Conservation (phyloP, 116 monocot genomes). For the Posidonia oceanica region DNA sequence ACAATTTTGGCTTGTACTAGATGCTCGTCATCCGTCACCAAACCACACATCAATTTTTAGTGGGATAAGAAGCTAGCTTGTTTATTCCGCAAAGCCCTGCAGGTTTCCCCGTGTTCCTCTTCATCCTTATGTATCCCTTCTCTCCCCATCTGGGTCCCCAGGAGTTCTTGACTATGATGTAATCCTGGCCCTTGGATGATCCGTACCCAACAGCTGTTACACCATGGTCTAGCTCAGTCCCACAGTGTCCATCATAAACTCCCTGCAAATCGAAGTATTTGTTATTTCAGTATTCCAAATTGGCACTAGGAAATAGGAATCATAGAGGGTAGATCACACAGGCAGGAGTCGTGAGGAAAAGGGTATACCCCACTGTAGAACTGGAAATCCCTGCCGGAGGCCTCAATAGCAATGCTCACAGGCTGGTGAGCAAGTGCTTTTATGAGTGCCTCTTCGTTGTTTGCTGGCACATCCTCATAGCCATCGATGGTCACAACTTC, state of each 20-base stretch:
- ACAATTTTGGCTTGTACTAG: no score
- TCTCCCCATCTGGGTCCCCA: slow-evolving; percentile 74
- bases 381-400: slow-evolving; percentile 85
- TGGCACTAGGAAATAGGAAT: no score
- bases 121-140: slow-evolving; percentile 65
- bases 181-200: slow-evolving; percentile 42
- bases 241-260: slow-evolving; percentile 63
- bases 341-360: background rate
- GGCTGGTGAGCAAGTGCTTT: slow-evolving; percentile 81
- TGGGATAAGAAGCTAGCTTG: slow-evolving; percentile 79
- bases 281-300: no score
- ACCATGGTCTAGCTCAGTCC: slow-evolving; percentile 64
- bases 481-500: slow-evolving; percentile 59
- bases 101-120: slow-evolving; percentile 48
- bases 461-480: slow-evolving; percentile 64
- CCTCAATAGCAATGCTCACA: slow-evolving; percentile 81
- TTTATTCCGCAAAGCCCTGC: slow-evolving; percentile 67
- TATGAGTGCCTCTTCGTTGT: slow-evolving; percentile 50
- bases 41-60: slow-evolving; percentile 15
- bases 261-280: slow-evolving; percentile 21
- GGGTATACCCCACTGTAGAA: slow-evolving; percentile 75
- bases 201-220: slow-evolving; percentile 80
- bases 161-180: slow-evolving; percentile 88
- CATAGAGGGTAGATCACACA: no score
- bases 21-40: no score